Evolutionary conservation across 163 green algal species (phyloP), one percentile per base, ranked within the genome.

Genomic region (Scenedesmus sp.): DNA sequence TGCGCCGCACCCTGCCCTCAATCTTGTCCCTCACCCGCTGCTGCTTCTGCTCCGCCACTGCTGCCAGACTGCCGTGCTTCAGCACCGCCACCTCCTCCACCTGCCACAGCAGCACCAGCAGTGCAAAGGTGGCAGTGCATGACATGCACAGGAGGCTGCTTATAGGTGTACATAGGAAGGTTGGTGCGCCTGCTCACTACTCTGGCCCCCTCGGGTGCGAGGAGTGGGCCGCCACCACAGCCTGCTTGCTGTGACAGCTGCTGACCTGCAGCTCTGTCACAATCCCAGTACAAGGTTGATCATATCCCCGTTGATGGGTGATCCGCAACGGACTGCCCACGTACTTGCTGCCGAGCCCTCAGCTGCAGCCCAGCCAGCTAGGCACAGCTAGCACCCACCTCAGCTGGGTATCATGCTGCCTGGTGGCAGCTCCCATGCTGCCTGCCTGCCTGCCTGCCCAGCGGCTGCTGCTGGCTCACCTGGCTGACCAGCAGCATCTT

Each of bases 401-500:
- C n/a, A n/a, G n/a, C n/a, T n/a, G n/a, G n/a, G n/a, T n/a, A n/a
- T n/a, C n/a, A n/a, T n/a, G n/a, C n/a, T 65, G 53, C 53, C 15
- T 22, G 51, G 13, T 61, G 6, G 51, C 51, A 61, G 20, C 51
- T 26, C 1, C 46, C 7, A 12, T 15, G 24, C 1, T 61, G 24
- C 59, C 26, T 72, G 59, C 24, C 15, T 68, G 18, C 53, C 26
- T 16, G 16, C 53, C 79, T 84, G 79, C 10, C 12, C 79, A 43
- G 42, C 79, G 42, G 56, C 46, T 59, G 82, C 42, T 81, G 53
- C 24, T 42, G 73, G 49, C 86, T 0, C 42, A 91, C 91, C 88
- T 94, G 91, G 44, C 76, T 82, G 15, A 83, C 24, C 20, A 92
- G 88, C 56, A 91, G 92, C 83, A 93, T 82, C 51, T 89, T 80